phyloP scores from a whole-genome alignment of 176 grass and related monocot genomes.

The Elaeis guineensis region DNA sequence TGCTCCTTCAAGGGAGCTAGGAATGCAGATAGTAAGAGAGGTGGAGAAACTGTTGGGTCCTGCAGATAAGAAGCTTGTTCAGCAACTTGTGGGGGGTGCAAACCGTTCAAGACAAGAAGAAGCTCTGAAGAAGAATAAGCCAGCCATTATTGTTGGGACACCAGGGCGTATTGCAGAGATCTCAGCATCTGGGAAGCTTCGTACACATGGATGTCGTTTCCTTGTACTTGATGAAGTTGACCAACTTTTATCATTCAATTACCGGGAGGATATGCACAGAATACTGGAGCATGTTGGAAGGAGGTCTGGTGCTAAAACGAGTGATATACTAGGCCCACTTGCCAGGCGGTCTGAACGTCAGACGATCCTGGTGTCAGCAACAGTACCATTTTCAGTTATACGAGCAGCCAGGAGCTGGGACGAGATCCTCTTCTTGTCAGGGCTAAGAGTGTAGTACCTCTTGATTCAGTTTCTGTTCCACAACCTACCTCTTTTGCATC shows the following conservation, averaged over 20 bases:
- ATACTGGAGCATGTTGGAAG: slow-evolving; percentile 91
- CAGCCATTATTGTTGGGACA: slow-evolving; percentile 73
- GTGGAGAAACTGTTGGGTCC: slow-evolving; percentile 68
- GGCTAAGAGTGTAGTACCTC: slow-evolving; percentile 67
- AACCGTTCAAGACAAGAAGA: slow-evolving; percentile 89
- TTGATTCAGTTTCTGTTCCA: slow-evolving; percentile 40
- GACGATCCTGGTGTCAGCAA: slow-evolving; percentile 86
- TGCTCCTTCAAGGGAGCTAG: slow-evolving; percentile 90
- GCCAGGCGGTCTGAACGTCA: slow-evolving; percentile 63
- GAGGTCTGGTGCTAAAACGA: slow-evolving; percentile 28
- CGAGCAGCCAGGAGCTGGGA: slow-evolving; percentile 79
- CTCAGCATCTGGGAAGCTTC: slow-evolving; percentile 81
- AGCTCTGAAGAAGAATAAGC: slow-evolving; percentile 89
- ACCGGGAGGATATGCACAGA: slow-evolving; percentile 92
- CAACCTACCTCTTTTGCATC: slow-evolving; percentile 19
- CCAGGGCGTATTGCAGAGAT: slow-evolving; percentile 90
- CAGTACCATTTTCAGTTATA: slow-evolving; percentile 86
- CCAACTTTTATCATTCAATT: slow-evolving; percentile 88
- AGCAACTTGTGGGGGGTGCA: slow-evolving; percentile 86
- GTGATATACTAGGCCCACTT: slow-evolving; percentile 66
- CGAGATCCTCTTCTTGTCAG: slow-evolving; percentile 72
- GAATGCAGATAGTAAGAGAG: slow-evolving; percentile 93
- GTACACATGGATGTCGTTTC: slow-evolving; percentile 69
- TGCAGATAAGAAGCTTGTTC: slow-evolving; percentile 69
- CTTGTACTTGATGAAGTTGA: slow-evolving; percentile 95